phyloP scores from a whole-genome alignment of 2,329 filamentous ascomycete genomes.

The Ceratocystis albifundus region DNA sequence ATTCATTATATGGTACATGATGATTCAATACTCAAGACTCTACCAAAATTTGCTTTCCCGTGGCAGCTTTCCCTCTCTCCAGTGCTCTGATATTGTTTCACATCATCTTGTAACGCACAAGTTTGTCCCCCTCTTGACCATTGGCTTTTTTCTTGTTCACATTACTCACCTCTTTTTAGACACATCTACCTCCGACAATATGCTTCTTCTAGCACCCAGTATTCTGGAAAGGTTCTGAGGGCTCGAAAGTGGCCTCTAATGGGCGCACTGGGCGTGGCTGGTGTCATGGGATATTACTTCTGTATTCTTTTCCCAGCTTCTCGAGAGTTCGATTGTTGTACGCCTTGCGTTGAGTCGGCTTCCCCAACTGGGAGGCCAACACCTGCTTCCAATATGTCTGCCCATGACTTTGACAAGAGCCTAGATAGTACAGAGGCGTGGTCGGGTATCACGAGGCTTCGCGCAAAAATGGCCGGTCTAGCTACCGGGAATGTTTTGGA shows the following conservation, averaged over 20 bases:
- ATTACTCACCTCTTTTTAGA: background rate
- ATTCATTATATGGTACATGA: too few species aligned
- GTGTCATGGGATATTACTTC: conserved; percentile 19
- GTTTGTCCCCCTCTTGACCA: too few species aligned
- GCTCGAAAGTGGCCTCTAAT: conserved; percentile 19
- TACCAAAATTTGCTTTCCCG: too few species aligned
- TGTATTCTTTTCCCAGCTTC: background rate
- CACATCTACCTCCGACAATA: background rate
- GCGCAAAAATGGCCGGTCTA: conserved; percentile 37
- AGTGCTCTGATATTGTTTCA: too few species aligned
- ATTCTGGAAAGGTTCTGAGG: background rate
- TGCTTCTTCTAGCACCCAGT: background rate
- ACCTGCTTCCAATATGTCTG: conserved; percentile 27
- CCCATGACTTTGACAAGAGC: conserved; percentile 46
- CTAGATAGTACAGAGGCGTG: conserved; percentile 47
- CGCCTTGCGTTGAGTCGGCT: background rate
- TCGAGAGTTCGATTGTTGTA: background rate
- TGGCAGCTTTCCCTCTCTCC: too few species aligned
- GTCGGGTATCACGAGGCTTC: conserved; percentile 44
- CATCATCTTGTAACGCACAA: too few species aligned
- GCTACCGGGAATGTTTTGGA: conserved; percentile 50
- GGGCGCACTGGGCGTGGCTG: conserved; percentile 16
- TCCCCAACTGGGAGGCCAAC: conserved; percentile 18
- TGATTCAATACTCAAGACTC: too few species aligned
- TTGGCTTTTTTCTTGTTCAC: too few species aligned